These are phyloP conservation scores for Penicillium turbatum DNA, from an alignment of 495 filamentous ascomycete species.

Conservation along the genomic window DNA sequence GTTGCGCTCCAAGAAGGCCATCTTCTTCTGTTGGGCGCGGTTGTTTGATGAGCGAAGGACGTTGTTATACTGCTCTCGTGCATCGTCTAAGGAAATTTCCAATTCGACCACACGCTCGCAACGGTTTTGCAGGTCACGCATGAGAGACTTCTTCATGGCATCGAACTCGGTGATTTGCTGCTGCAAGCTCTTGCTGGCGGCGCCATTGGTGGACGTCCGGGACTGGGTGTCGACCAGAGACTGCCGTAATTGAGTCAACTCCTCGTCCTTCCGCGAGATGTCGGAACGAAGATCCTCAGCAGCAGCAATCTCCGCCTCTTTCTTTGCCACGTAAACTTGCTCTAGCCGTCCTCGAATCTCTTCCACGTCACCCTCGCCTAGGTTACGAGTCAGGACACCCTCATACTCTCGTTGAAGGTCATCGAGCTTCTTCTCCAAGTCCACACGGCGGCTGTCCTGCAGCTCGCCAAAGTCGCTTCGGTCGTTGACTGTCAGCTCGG, in stretches of 20 bases:
- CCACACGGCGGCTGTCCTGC: conserved; percentile 60
- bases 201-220: conserved; percentile 57
- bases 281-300: conserved; percentile 70
- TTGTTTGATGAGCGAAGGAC: conserved; percentile 94
- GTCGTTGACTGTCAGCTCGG: conserved; percentile 75
- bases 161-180: conserved; percentile 98
- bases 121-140: conserved; percentile 96
- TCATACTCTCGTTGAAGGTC: conserved; percentile 77
- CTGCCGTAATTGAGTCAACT: conserved; percentile 69
- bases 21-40: conserved; percentile 98
- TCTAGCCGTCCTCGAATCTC: conserved; percentile 78
- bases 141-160: conserved; percentile 98
- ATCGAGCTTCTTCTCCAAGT: conserved; percentile 70
- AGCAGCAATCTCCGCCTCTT: conserved; percentile 64
- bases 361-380: conserved; percentile 70
- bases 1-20: conserved; percentile 98
- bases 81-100: conserved; percentile 94
- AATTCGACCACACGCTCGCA: conserved; percentile 97
- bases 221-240: conserved; percentile 72
- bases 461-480: conserved; percentile 56
- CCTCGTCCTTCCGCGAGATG: conserved; percentile 64
- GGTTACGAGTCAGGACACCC: conserved; percentile 70
- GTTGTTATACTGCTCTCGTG: conserved; percentile 97
- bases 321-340: conserved; percentile 67
- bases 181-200: conserved; percentile 88